Percentiles rank a stretch among this genome's conserved stretches.
These are phyloP conservation scores for Dispira parvispora DNA, from an alignment of 192 early-diverging fungal species.

Conservation along the genomic window DNA sequence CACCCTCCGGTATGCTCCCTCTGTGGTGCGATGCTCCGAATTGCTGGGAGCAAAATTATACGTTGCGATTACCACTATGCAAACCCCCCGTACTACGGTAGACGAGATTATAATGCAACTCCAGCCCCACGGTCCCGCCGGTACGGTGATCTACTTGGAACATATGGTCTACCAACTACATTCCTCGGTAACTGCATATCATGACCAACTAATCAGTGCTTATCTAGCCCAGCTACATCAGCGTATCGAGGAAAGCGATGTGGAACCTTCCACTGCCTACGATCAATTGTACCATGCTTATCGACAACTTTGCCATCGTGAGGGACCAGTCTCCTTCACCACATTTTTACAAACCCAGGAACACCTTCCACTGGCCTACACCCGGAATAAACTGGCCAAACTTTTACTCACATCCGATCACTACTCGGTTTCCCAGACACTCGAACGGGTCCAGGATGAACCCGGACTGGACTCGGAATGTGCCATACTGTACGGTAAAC, in stretches of 20 bases:
- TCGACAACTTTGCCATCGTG: neutral
- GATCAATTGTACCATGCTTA: neutral
- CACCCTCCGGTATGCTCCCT: neutral
- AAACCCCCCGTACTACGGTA: neutral
- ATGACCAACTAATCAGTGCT: neutral
- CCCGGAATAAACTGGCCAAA: neutral
- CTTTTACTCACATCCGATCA: neutral
- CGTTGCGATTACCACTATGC: neutral
- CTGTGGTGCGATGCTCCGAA: neutral
- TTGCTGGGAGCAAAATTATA: neutral
- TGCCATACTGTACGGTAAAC: neutral
- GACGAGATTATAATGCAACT: neutral
- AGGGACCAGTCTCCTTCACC: neutral
- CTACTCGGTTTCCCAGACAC: neutral
- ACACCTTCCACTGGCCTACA: neutral
- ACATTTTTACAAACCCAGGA: neutral
- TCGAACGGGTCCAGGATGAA: too few species aligned
- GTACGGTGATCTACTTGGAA: slow-evolving; percentile 1
- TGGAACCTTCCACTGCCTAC: too few species aligned
- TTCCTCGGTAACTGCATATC: neutral
- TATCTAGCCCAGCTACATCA: neutral
- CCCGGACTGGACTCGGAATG: neutral
- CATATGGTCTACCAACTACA: neutral
- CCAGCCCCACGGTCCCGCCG: neutral
- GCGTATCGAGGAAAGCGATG: neutral